These are phyloP conservation scores for Arachis hypogaea DNA, from an alignment of 306 rosid species.

Conservation along the genomic window DNA sequence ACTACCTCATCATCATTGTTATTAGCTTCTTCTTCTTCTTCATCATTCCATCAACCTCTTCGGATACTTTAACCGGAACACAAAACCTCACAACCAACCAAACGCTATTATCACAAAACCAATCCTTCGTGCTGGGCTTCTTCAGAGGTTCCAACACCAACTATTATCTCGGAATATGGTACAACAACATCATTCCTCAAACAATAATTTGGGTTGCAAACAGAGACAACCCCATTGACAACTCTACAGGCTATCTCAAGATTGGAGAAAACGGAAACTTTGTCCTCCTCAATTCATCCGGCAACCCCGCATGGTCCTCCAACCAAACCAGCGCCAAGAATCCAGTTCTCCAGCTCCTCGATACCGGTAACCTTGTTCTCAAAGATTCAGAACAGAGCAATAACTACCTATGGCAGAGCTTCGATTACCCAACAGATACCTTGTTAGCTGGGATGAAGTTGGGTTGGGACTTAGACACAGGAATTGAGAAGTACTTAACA, in stretches of 20 bases:
- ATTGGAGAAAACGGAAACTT: constrained; percentile 49
- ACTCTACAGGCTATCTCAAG: constrained; percentile 45
- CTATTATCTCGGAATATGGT: constrained; percentile 70
- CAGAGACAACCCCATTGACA: constrained; percentile 62
- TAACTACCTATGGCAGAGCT: constrained; percentile 69
- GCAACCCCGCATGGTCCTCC: constrained; percentile 51
- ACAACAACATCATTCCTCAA: constrained; percentile 36
- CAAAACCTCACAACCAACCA: constrained; percentile 48
- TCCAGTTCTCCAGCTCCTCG: constrained; percentile 58
- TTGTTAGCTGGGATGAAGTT: constrained; percentile 70
- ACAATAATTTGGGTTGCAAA: constrained; percentile 80
- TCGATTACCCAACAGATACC: constrained; percentile 70
- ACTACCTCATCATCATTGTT: constrained; percentile 17
- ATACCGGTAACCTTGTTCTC: constrained; percentile 65
- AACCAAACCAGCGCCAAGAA: constrained; percentile 35
- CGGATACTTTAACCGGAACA: constrained; percentile 49
- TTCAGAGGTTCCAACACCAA: constrained; percentile 37
- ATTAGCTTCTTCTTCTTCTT: constrained; percentile 29
- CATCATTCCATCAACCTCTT: constrained; percentile 39
- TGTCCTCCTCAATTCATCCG: constrained; percentile 38
- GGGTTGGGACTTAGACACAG: constrained; percentile 60
- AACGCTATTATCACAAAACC: constrained; percentile 53
- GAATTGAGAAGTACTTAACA: constrained; percentile 47
- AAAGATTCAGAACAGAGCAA: constrained; percentile 29
- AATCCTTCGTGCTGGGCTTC: constrained; percentile 61